Evolutionary conservation across 352 stramenopile genomes (phyloP), one percentile per base, ranked within the genome.

Genomic region (Phytophthora melonis): DNA sequence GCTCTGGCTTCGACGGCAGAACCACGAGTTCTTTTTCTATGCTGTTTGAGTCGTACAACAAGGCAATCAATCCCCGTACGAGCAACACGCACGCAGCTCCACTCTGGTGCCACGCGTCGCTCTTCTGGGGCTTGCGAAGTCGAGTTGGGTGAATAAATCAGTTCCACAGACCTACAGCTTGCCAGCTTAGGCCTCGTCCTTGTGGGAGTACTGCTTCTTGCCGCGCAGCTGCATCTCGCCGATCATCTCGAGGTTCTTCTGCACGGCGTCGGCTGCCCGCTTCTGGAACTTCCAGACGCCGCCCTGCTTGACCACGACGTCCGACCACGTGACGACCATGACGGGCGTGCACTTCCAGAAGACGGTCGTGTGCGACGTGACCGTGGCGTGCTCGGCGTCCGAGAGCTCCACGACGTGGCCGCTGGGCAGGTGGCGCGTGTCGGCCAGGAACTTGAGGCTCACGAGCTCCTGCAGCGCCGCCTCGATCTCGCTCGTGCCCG

Each of bases 221-320:
- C 89, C 89, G 49, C 87, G 87, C 53, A 96, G 76, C 68, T 96
- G 89, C 89, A 96, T 96, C 75, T 96, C 89, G 27, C 84, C 89
- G 66, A 96, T 93, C 83, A 94, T 93, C 76, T 96, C 89, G 70
- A 96, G 80, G 77, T 96, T 94, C 79, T 96, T 96, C 78, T 96
- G 89, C 76, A 96, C 85, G 47, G 87, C 80, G 41, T 96, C 83
- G 58, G 86, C 88, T 72, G 75, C 70, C 49, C 89, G 84, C 59
- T 83, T 79, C 75, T 91, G 79, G 75, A 96, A 96, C 57, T 89
- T 67, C 89, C 89, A 96, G 68, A 82, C 76, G 47, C 86, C 86
- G 69, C 92, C 87, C 53, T 73, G 69, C 78, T 94, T 94, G 63
- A 92, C 82, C 36, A 96, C 83, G 13, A 79, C 77, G 64, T 96